These are phyloP conservation scores for Chrysoporthe austroafricana DNA, from an alignment of 2,329 filamentous ascomycete genomes.

Conservation along the genomic window DNA sequence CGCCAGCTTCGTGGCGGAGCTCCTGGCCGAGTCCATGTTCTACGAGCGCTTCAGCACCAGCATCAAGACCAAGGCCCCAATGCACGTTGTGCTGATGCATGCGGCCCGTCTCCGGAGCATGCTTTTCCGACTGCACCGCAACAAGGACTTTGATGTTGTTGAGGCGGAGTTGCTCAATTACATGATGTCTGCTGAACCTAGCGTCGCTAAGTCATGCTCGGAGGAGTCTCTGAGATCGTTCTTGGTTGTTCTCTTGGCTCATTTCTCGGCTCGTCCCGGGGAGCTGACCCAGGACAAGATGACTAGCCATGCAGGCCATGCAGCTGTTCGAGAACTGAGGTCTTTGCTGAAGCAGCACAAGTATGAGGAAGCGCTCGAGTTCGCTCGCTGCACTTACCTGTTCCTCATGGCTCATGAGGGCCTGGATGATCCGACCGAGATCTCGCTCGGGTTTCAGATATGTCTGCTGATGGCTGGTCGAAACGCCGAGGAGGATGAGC, in stretches of 20 bases:
- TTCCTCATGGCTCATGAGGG: conserved; percentile 13
- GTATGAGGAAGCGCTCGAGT: conserved; percentile 7
- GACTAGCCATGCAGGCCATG: conserved; percentile 10
- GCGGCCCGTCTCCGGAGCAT: conserved; percentile 5
- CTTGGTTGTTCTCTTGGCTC: conserved; percentile 2
- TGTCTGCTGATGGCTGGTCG: conserved; percentile 11
- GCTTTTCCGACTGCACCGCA: not conserved
- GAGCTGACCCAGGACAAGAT: conserved; percentile 7
- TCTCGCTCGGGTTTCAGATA: conserved; percentile 13
- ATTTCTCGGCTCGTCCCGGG: conserved; percentile 1
- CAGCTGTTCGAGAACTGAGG: conserved; percentile 7
- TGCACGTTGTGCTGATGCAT: conserved; percentile 8
- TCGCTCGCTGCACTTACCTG: conserved; percentile 7
- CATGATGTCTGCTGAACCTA: conserved; percentile 29
- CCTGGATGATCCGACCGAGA: conserved; percentile 9
- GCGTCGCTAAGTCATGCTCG: conserved; percentile 35
- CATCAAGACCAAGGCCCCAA: conserved; percentile 1
- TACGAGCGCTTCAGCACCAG: conserved; percentile 8
- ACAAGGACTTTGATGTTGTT: conserved; percentile 9
- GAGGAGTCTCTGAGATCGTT: conserved; percentile 1
- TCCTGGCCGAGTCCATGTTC: conserved; percentile 10
- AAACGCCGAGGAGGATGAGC: not conserved
- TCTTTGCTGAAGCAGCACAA: conserved; percentile 4
- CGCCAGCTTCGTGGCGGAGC: conserved; percentile 9
- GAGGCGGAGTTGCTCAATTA: not conserved